These are phyloP conservation scores for Didymella pinodella DNA, from an alignment of 2,329 filamentous ascomycete genomes.

Conservation along the genomic window DNA sequence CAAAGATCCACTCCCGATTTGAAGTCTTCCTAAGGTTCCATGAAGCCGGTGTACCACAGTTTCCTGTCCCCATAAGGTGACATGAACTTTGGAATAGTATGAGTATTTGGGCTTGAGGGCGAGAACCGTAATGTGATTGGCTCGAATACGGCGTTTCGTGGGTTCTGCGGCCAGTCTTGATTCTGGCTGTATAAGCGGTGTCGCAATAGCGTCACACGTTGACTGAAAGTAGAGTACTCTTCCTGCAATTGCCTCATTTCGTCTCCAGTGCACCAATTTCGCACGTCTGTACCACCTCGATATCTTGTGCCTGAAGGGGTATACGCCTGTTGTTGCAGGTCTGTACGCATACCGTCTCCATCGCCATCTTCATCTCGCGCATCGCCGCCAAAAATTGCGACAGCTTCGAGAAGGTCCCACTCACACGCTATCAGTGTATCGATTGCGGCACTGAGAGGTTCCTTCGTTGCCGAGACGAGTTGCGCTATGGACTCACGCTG, in stretches of 20 bases:
- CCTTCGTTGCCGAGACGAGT: constrained; percentile 8
- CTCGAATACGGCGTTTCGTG: neutral
- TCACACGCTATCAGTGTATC: neutral
- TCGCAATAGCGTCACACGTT: neutral
- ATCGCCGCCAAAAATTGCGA: constrained; percentile 2
- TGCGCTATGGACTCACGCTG: constrained; percentile 1
- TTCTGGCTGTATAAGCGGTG: neutral
- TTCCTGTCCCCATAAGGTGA: constrained; percentile 9
- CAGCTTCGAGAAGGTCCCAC: constrained; percentile 16
- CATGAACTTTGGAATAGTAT: neutral
- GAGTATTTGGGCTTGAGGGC: neutral
- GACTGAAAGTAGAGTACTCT: neutral
- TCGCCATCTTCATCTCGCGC: neutral
- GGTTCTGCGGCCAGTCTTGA: constrained; percentile 1
- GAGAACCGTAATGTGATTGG: neutral
- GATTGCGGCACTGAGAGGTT: constrained; percentile 5
- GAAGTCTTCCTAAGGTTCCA: constrained; percentile 25
- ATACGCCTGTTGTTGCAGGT: neutral
- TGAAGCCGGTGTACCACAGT: constrained; percentile 30
- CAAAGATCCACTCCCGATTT: constrained; percentile 8
- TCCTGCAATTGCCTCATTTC: neutral
- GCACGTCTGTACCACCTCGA: neutral
- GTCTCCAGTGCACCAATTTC: neutral
- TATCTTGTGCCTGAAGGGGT: neutral
- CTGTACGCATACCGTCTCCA: too few relatives aligned